Percentiles rank a stretch among this genome's conserved stretches.
phyloP scores from a whole-genome alignment of 768 basidiomycete species.

The Boletus rufocinnamomeus region DNA sequence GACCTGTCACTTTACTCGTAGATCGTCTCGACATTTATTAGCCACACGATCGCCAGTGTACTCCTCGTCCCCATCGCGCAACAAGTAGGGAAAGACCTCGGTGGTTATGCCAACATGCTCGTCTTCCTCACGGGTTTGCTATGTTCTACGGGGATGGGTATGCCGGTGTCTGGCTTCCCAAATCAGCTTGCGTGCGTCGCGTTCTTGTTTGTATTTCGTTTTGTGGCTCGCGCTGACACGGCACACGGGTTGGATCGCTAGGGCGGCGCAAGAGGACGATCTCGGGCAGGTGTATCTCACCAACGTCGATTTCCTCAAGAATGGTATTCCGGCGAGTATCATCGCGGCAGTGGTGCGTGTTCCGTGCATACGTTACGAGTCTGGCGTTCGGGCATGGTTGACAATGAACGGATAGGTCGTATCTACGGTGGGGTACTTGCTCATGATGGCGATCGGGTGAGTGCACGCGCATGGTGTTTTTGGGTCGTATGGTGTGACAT shows the following conservation, averaged over 20 bases:
- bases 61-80: conserved; percentile 96
- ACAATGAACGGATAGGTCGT: conserved; percentile 18
- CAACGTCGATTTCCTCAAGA: conserved; percentile 88
- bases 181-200: conserved; percentile 88
- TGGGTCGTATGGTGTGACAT: not conserved
- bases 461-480: not conserved
- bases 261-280: conserved; percentile 92
- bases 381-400: not conserved
- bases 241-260: conserved; percentile 28
- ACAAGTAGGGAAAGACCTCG: conserved; percentile 81
- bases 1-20: conserved; percentile 27
- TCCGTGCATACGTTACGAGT: not conserved
- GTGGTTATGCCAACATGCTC: conserved; percentile 74
- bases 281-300: conserved; percentile 86
- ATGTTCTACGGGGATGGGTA: conserved; percentile 96
- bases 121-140: conserved; percentile 93
- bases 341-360: conserved; percentile 72
- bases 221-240: not conserved
- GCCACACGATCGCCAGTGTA: conserved; percentile 95
- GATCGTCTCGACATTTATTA: conserved; percentile 93
- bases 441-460: conserved; percentile 22
- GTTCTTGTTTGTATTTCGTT: not conserved
- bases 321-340: conserved; percentile 92
- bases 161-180: conserved; percentile 99
- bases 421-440: conserved; percentile 17